These are phyloP conservation scores for Dimocarpus longan DNA, from an alignment of 345 rosid species.

Conservation along the genomic window DNA sequence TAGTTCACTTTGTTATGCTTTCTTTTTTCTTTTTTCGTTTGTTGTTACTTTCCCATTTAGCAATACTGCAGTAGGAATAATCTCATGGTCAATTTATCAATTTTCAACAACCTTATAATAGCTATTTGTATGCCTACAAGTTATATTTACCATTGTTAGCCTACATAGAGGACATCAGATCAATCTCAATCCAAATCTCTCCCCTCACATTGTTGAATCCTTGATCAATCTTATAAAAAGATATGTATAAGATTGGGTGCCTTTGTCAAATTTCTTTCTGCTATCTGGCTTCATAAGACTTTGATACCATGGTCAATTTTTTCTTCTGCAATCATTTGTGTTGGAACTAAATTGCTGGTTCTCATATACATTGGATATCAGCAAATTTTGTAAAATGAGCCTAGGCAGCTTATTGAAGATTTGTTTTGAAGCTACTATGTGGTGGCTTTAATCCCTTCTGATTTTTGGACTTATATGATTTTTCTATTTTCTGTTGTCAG, in stretches of 20 bases:
- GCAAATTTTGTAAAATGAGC: not conserved
- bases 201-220: not conserved
- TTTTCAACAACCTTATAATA: not conserved
- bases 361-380: not conserved
- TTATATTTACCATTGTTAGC: not conserved
- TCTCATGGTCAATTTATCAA: not conserved
- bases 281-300: not conserved
- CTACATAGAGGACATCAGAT: not conserved
- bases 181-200: not conserved
- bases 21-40: not conserved
- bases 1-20: slow-evolving; percentile 20
- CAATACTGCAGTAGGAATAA: not conserved
- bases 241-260: not conserved
- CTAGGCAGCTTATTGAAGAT: not conserved
- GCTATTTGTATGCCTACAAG: not conserved
- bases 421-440: not conserved
- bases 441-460: not conserved
- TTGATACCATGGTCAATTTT: not conserved
- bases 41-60: not conserved
- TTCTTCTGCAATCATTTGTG: not conserved
- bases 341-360: not conserved
- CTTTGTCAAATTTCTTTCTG: not conserved
- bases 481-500: slow-evolving; percentile 40
- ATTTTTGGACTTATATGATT: not conserved
- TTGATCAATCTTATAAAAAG: not conserved